These are phyloP conservation scores for Malassezia vespertilionis DNA, from an alignment of 1,284 basidiomycete species.

Conservation along the genomic window DNA sequence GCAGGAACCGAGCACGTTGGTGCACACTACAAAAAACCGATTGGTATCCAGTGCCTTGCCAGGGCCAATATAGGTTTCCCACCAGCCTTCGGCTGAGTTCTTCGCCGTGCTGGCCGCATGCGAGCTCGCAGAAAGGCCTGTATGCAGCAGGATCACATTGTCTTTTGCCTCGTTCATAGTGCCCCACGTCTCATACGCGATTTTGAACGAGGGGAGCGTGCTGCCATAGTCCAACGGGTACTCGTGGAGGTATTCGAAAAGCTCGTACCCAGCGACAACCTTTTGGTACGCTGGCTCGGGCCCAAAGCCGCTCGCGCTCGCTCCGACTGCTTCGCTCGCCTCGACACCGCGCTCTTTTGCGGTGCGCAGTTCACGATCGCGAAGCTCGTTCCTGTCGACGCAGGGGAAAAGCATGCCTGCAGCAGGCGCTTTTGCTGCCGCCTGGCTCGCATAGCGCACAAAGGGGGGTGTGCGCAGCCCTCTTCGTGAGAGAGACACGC, in stretches of 20 bases:
- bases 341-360: background rate
- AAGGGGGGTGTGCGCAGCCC: too few relatives aligned
- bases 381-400: constrained; percentile 41
- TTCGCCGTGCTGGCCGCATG: constrained; percentile 75
- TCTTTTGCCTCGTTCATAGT: constrained; percentile 63
- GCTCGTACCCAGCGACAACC: constrained; percentile 48
- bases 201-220: constrained; percentile 61
- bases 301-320: constrained; percentile 20
- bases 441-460: too few relatives aligned
- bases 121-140: constrained; percentile 84
- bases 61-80: constrained; percentile 95
- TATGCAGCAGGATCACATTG: constrained; percentile 94
- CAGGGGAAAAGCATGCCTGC: constrained; percentile 34
- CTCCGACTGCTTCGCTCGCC: background rate
- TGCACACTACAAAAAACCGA: constrained; percentile 85
- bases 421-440: too few relatives aligned
- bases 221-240: constrained; percentile 65
- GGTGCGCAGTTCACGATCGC: constrained; percentile 26
- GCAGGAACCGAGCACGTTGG: constrained; percentile 93
- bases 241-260: constrained; percentile 50
- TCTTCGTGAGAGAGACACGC: too few relatives aligned
- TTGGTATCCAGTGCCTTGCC: constrained; percentile 79
- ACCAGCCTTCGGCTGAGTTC: constrained; percentile 84
- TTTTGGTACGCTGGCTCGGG: constrained; percentile 50
- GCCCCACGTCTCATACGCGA: constrained; percentile 98